Evolutionary conservation across 768 basidiomycete genomes (phyloP).

Genomic region (Rhizopogon rudus): DNA sequence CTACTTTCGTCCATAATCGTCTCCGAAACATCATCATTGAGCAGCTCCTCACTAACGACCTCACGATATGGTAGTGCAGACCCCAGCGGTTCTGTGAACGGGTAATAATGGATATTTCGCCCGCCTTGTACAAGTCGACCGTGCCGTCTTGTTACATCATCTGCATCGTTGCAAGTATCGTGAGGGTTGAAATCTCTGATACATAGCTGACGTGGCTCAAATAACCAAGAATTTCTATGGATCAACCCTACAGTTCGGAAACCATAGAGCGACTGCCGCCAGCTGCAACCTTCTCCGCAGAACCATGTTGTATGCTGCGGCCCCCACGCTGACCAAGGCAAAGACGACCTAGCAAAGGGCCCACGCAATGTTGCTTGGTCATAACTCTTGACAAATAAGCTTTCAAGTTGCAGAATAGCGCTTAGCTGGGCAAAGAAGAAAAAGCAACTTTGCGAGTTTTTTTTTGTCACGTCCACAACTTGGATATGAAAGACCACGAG

Average conservation of each 20-base stretch:
- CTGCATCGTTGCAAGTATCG: neutral
- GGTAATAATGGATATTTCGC: constrained; percentile 15
- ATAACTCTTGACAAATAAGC: neutral
- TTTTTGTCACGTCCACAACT: too few relatives aligned
- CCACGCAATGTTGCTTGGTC: neutral
- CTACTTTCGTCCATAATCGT: constrained; percentile 37
- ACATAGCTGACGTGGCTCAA: constrained; percentile 13
- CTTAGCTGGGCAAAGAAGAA: constrained; percentile 46
- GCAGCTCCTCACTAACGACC: too few relatives aligned
- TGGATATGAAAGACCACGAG: too few relatives aligned
- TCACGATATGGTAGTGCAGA: too few relatives aligned
- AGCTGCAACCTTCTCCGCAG: constrained; percentile 33
- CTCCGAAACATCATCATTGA: too few relatives aligned
- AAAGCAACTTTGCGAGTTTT: constrained; percentile 23
- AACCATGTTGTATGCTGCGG: constrained; percentile 43
- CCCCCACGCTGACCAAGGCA: constrained; percentile 45
- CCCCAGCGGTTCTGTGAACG: constrained; percentile 23
- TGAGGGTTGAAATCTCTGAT: constrained; percentile 35
- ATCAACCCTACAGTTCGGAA: constrained; percentile 32
- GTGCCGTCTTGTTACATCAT: constrained; percentile 9
- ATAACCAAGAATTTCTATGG: neutral
- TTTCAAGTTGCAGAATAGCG: constrained; percentile 28
- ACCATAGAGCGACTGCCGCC: constrained; percentile 54
- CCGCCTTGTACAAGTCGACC: constrained; percentile 19
- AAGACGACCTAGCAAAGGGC: constrained; percentile 19